Evolutionary conservation across 345 rosid genomes (phyloP), one percentile per base, ranked within the genome.

Genomic region (Brassica cretica): DNA sequence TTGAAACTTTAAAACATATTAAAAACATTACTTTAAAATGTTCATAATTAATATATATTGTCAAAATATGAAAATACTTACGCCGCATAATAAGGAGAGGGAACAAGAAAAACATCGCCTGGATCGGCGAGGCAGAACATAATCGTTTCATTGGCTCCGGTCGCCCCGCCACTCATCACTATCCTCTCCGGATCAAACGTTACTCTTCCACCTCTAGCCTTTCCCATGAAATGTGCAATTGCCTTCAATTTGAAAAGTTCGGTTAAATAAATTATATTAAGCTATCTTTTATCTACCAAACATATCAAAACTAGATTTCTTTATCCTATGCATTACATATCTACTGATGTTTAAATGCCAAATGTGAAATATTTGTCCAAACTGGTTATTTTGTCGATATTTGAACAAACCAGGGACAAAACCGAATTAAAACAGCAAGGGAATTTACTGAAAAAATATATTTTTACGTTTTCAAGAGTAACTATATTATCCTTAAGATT

Each of bases 111-210:
- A 73, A 88, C 94, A 59, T 92, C 97, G 32, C 89, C 97, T 0
- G 86, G 98, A 75, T 94, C 87, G 2, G 98, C 98, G 76, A 94
- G 79, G 67, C 97, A 92, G 75, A 94, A 94, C 80, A 87, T 87
- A n/a, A 88, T 76, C 2, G 86, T 72, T 85, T 94, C 98, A 61
- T 82, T 86, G 0, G 98, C 98, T 37, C 96, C 97, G 58, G 98
- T 94, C 14, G 97, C 97, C 25, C 96, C 97, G 9, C 97, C 98
- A 39, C 88, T 78, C 98, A 94, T 90, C 8, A 91, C 96, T 8
- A 91, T 37, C 12, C 97, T 87, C 9, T 86, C 84, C 0, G 94
- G 92, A 61, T 94, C 92, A 66, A 90, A 91, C 62, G 51, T 83
- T 7, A 78, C 90, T 77, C 81, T 84, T 6, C 81, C 86, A 1